These are phyloP conservation scores for Kwoniella pini DNA, from an alignment of 768 basidiomycete genomes.

Conservation along the genomic window DNA sequence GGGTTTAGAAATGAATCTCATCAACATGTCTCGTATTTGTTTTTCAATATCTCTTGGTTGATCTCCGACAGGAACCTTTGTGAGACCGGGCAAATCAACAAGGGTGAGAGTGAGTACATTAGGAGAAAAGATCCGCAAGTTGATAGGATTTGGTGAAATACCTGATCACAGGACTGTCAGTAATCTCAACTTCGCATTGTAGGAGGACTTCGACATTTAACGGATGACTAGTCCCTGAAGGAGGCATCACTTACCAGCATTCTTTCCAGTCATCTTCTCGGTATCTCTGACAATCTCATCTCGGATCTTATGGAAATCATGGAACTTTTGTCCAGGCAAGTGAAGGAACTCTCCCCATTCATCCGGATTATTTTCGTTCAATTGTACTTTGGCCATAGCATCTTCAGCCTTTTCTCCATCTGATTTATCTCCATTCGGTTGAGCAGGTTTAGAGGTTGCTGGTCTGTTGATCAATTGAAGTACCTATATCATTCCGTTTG, in stretches of 20 bases:
- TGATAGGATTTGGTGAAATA: conserved; percentile 95
- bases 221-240: too few relatives aligned
- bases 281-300: conserved; percentile 96
- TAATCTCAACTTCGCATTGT: background rate
- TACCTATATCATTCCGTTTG: conserved; percentile 59
- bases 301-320: conserved; percentile 94
- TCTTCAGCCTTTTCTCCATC: conserved; percentile 52
- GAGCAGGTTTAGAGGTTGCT: conserved; percentile 57
- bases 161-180: conserved; percentile 57
- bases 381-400: conserved; percentile 61
- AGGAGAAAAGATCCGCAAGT: conserved; percentile 94
- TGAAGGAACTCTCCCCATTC: conserved; percentile 99
- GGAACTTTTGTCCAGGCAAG: conserved; percentile 94
- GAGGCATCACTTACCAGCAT: conserved; percentile 62
- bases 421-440: conserved; percentile 32
- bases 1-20: conserved; percentile 92
- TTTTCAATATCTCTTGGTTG: conserved; percentile 97
- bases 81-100: conserved; percentile 95
- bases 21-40: conserved; percentile 93
- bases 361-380: conserved; percentile 76
- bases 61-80: conserved; percentile 89
- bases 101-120: conserved; percentile 95
- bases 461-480: conserved; percentile 90
- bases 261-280: conserved; percentile 96
- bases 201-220: background rate